Conservation (phyloP, 257 asterid genomes). For the Nicotiana tomentosiformis region DNA sequence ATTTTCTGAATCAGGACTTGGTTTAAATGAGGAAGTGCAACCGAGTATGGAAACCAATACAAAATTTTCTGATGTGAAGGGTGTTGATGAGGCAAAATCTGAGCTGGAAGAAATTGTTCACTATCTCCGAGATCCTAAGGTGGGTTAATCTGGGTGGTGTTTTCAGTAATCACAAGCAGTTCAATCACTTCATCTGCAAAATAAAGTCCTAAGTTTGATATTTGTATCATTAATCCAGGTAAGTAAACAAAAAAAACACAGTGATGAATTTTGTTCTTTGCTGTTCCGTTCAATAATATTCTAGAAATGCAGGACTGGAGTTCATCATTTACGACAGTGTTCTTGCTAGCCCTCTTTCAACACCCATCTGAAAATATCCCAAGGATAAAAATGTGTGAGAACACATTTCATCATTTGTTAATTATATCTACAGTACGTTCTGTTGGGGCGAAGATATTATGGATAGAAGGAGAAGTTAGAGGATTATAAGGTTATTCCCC, state of each 20-base stretch:
- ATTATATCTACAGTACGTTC: not conserved
- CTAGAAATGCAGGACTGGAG: not conserved
- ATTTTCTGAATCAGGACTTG: constrained; percentile 50
- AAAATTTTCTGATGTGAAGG: constrained; percentile 88
- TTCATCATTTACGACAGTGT: not conserved
- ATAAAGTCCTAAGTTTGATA: not conserved
- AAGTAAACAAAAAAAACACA: not conserved
- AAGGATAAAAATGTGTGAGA: not conserved
- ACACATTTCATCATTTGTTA: not conserved
- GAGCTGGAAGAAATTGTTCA: constrained; percentile 97
- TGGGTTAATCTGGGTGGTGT: constrained; percentile 7
- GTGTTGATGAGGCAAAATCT: constrained; percentile 94
- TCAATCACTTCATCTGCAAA: not conserved
- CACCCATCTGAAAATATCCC: not conserved
- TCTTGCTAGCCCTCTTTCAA: not conserved
- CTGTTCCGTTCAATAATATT: not conserved
- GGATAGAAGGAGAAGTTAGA: not conserved
- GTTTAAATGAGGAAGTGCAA: constrained; percentile 84
- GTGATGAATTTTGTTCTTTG: not conserved
- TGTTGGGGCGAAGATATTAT: not conserved
- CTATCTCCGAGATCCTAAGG: constrained; percentile 99
- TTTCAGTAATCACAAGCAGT: not conserved
- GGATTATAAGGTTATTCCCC: not conserved
- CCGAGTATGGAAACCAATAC: constrained; percentile 79
- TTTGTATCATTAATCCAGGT: not conserved